Percentiles rank a stretch among this genome's conserved stretches.
Conservation (phyloP, 441 rosid genomes). For the Manihot esculenta region DNA sequence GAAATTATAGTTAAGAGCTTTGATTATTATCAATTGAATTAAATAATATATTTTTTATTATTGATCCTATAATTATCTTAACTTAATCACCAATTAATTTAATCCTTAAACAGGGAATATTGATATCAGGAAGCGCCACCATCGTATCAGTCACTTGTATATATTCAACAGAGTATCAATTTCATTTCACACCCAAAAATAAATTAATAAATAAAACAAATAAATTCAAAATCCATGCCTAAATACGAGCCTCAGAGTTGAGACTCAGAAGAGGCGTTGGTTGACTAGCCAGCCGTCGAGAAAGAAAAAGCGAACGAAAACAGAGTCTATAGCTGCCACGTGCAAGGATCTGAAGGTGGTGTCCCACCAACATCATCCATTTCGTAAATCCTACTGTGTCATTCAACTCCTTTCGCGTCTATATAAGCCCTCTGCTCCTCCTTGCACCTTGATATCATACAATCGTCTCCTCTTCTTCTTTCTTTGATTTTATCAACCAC, state of each 20-base stretch:
- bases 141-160: too few species aligned
- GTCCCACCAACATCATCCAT: conserved; percentile 28
- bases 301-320: neutral
- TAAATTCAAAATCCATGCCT: neutral
- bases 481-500: neutral
- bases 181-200: conserved; percentile 6
- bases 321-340: conserved; percentile 25
- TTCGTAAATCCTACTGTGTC: conserved; percentile 4
- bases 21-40: too few species aligned
- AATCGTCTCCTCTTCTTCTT: conserved; percentile 11
- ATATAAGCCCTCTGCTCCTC: conserved; percentile 23
- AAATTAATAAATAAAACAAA: neutral
- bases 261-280: conserved; percentile 31
- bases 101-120: neutral
- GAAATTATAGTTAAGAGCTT: too few species aligned
- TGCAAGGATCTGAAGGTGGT: conserved; percentile 24
- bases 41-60: too few species aligned
- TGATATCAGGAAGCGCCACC: neutral
- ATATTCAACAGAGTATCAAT: neutral
- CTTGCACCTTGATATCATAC: neutral
- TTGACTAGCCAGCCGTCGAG: conserved; percentile 48
- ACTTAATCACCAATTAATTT: neutral
- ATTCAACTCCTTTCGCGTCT: conserved; percentile 12
- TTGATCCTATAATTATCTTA: neutral
- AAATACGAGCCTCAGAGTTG: neutral